phyloP scores from a whole-genome alignment of 1,139 yeast species.

The Entelexis paramagnoliae region DNA sequence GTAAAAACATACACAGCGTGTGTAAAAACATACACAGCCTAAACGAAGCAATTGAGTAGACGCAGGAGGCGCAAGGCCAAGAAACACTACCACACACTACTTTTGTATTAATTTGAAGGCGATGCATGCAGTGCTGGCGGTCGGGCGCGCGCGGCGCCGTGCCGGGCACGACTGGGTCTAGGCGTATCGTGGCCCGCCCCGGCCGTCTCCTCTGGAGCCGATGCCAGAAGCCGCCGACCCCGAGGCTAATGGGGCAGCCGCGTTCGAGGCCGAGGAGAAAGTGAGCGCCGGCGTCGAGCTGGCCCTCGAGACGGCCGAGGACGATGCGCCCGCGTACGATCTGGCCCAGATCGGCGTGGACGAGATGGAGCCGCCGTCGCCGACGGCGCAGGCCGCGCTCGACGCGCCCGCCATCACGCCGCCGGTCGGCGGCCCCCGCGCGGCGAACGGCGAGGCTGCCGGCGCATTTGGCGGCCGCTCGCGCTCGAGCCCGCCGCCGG shows the following conservation, averaged over 20 bases:
- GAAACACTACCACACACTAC: too few species aligned
- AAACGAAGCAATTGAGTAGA: too few species aligned
- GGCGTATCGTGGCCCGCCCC: neutral
- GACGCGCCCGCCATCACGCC: neutral
- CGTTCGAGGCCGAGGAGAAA: neutral
- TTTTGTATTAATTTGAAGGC: too few species aligned
- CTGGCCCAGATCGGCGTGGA: conserved; percentile 2
- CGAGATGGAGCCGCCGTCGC: conserved; percentile 1
- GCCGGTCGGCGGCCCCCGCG: too few species aligned
- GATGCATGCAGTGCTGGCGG: too few species aligned
- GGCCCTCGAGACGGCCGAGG: neutral
- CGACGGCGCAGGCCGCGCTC: neutral
- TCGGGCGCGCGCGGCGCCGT: too few species aligned
- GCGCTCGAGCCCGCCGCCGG: conserved; percentile 4
- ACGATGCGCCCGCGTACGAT: neutral
- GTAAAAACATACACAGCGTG: too few species aligned
- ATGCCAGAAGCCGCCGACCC: neutral
- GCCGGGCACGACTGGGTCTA: too few species aligned
- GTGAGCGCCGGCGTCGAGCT: neutral
- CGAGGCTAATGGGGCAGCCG: neutral
- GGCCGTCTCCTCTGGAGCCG: neutral
- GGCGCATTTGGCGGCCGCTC: too few species aligned
- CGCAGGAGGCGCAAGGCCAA: too few species aligned
- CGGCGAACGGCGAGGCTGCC: too few species aligned
- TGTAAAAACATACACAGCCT: too few species aligned